Evolutionary conservation across 2,329 filamentous ascomycete genomes (phyloP).

Genomic region (Parastagonospora nodorum): DNA sequence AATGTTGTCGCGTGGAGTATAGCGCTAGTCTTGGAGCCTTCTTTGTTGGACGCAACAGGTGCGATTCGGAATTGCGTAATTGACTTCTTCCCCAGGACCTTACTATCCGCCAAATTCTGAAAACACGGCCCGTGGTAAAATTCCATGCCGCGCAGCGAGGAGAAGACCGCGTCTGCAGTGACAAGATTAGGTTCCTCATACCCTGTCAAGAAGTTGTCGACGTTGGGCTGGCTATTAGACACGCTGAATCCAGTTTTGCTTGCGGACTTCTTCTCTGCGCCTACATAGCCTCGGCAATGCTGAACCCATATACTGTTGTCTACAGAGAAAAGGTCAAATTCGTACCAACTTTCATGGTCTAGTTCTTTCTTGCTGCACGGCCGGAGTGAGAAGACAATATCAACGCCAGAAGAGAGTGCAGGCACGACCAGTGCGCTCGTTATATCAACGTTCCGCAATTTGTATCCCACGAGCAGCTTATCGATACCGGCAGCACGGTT

Average conservation of each 20-base stretch:
- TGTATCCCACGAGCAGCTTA: constrained; percentile 15
- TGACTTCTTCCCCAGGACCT: not conserved
- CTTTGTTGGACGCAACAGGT: not conserved
- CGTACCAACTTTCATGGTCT: constrained; percentile 3
- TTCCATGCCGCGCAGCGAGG: constrained; percentile 49
- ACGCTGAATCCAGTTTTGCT: not conserved
- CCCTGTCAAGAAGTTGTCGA: not conserved
- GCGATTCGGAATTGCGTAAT: constrained; percentile 1
- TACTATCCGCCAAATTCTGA: constrained; percentile 8
- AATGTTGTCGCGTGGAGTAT: constrained; percentile 15
- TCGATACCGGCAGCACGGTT: no score
- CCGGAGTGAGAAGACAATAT: constrained; percentile 9
- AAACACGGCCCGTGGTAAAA: constrained; percentile 20
- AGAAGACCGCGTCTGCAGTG: constrained; percentile 27
- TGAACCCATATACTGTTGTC: constrained; percentile 1
- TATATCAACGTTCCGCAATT: constrained; percentile 23
- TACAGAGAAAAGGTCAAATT: constrained; percentile 4
- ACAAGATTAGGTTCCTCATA: constrained; percentile 4
- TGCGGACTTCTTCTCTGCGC: not conserved
- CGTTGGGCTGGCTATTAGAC: not conserved
- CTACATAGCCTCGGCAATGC: constrained; percentile 2
- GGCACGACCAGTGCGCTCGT: constrained; percentile 24
- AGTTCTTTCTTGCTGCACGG: constrained; percentile 5
- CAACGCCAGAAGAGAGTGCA: constrained; percentile 14
- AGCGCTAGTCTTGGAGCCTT: constrained; percentile 4